phyloP scores from a whole-genome alignment of 1,284 basidiomycete species.

The Ustilago vetiveriae region DNA sequence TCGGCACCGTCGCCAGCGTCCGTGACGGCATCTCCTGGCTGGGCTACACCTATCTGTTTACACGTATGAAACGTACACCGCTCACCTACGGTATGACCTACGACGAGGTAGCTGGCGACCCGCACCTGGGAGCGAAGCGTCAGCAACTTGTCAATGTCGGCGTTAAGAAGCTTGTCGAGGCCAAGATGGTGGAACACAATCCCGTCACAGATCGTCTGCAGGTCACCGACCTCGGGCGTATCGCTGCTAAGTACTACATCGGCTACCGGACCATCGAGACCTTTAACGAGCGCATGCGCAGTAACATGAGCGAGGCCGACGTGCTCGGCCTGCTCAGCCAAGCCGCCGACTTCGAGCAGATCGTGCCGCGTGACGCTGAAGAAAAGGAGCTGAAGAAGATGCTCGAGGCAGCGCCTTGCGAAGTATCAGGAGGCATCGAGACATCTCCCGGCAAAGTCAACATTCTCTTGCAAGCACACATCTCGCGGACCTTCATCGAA shows the following conservation, averaged over 20 bases:
- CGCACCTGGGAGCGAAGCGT: slow-evolving; percentile 79
- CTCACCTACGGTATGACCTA: slow-evolving; percentile 84
- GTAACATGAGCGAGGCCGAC: slow-evolving; percentile 93
- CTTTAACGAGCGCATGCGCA: slow-evolving; percentile 84
- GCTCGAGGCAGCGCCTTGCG: slow-evolving; percentile 71
- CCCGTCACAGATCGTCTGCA: slow-evolving; percentile 74
- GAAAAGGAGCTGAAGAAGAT: slow-evolving; percentile 81
- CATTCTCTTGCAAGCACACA: slow-evolving; percentile 89
- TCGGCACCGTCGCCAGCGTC: slow-evolving; percentile 90
- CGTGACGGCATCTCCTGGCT: slow-evolving; percentile 93
- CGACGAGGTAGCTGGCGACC: slow-evolving; percentile 79
- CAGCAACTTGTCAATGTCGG: slow-evolving; percentile 78
- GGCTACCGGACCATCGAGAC: slow-evolving; percentile 85
- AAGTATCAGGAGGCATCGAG: slow-evolving; percentile 76
- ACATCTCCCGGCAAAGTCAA: slow-evolving; percentile 92
- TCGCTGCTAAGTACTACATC: slow-evolving; percentile 97
- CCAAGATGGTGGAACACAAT: slow-evolving; percentile 86
- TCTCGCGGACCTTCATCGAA: slow-evolving; percentile 82
- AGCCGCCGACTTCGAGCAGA: slow-evolving; percentile 97
- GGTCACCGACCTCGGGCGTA: slow-evolving; percentile 87
- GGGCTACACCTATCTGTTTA: slow-evolving; percentile 96
- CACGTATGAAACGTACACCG: slow-evolving; percentile 93
- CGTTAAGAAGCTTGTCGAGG: slow-evolving; percentile 77
- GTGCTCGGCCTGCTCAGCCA: slow-evolving; percentile 84
- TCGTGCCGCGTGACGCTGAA: slow-evolving; percentile 91